Evolutionary conservation across 441 rosid genomes (phyloP), one percentile per base, ranked within the genome.

Genomic region (Populus hybrid): DNA sequence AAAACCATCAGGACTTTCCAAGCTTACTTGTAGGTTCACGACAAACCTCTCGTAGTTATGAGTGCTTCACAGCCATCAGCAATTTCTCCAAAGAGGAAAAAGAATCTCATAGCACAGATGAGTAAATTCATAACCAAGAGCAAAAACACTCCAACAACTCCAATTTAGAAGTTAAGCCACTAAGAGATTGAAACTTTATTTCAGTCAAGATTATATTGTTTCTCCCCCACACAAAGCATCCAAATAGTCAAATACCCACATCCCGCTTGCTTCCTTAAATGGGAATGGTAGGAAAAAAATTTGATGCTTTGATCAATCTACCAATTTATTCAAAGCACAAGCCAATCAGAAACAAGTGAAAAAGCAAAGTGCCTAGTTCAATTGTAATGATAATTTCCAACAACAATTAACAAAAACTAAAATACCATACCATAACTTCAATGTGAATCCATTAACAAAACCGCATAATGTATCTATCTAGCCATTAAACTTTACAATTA

Each of bases 121-220:
- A 65, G 28, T 2, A 42, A 40, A 76, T 23, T n/a, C 24, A 14
- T 24, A 24, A 36, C 42, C 65, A 67, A 68, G 26, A 20, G 8
- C n/a, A 24, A 59, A 36, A 77, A n/a, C 40, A 70, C n/a, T 61
- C n/a, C 24, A 50, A 30, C 67, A 69, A 68, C 46, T 69, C 54
- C 40, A 42, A 30, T 30, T 46, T 70, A 64, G 38, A 50, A 67
- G n/a, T 9, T 46, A 35, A 54, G 16, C 69, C 24, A 36, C 23
- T 0, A 4, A 54, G 3, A 12, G 12, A 66, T n/a, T 2, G 67
- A 40, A 30, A 67, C 21, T 21, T 38, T 26, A 40, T 3, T 34
- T 42, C 65, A 46, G 6, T 36, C n/a, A 28, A 38, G 9, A 14
- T 50, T 38, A 8, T 18, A 46, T 1, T n/a, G 34, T 57, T 12